phyloP scores from a whole-genome alignment of 108 stramenopile genomes.

The Stephanodiscus triporus region DNA sequence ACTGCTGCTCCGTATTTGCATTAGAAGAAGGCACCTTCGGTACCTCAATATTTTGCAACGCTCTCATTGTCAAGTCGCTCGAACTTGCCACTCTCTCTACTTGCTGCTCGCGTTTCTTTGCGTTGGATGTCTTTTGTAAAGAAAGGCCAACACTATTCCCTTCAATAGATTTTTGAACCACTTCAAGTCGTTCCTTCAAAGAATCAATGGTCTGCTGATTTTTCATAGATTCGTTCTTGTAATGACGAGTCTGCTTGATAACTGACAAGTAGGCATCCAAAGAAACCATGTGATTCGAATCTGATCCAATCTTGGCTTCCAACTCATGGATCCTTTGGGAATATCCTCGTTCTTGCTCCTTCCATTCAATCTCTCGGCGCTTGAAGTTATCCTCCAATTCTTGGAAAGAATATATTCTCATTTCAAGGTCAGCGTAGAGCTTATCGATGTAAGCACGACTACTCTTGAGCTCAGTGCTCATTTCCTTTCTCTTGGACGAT shows the following conservation, averaged over 20 bases:
- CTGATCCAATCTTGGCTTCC: slow-evolving; percentile 20
- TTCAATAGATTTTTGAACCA: slow-evolving; percentile 1
- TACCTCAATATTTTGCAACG: background rate
- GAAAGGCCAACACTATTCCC: background rate
- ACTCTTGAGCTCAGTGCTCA: slow-evolving; percentile 23
- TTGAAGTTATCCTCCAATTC: slow-evolving; percentile 22
- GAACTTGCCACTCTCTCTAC: no score
- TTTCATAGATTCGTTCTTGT: slow-evolving; percentile 27
- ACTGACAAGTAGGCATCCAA: slow-evolving; percentile 33
- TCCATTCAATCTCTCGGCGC: slow-evolving; percentile 23
- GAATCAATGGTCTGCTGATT: slow-evolving; percentile 19
- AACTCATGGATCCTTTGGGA: slow-evolving; percentile 22
- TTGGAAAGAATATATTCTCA: background rate
- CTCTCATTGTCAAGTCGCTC: background rate
- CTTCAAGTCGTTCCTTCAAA: slow-evolving; percentile 22
- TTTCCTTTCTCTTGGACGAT: slow-evolving; percentile 14
- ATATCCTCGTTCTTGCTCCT: slow-evolving; percentile 19
- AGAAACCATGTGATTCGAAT: slow-evolving; percentile 21
- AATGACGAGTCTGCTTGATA: slow-evolving; percentile 20
- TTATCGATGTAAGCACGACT: slow-evolving; percentile 34
- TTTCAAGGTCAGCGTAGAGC: slow-evolving; percentile 20
- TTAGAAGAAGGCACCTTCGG: slow-evolving; percentile 9
- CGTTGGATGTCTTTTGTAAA: no score
- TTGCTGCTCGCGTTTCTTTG: no score
- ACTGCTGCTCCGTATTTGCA: background rate